phyloP scores from a whole-genome alignment of 768 basidiomycete genomes.

The Termitomyces heimii region DNA sequence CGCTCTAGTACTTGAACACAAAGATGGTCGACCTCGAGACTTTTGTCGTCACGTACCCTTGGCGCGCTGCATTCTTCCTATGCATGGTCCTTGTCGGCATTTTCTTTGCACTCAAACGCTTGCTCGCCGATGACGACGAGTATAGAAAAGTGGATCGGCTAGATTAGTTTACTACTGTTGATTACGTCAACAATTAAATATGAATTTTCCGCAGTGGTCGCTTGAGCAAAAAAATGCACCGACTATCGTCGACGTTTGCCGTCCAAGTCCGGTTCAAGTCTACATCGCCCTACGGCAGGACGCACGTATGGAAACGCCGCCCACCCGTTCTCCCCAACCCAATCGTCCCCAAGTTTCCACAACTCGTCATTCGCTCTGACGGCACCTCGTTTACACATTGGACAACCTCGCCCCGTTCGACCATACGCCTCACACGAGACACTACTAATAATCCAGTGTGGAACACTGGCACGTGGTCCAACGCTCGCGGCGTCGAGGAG shows the following conservation, averaged over 20 bases:
- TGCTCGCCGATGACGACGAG: constrained; percentile 19
- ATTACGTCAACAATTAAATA: not conserved
- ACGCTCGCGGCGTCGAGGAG: constrained; percentile 52
- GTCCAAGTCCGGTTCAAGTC: constrained; percentile 41
- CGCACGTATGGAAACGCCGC: constrained; percentile 77
- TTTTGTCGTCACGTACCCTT: constrained; percentile 30
- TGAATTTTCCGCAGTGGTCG: not conserved
- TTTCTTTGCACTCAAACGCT: constrained; percentile 21
- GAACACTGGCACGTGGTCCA: constrained; percentile 58
- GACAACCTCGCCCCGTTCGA: constrained; percentile 81
- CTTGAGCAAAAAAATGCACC: not conserved
- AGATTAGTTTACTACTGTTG: constrained; percentile 14
- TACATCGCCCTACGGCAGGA: constrained; percentile 75
- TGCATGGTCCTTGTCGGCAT: constrained; percentile 20
- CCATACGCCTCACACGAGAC: constrained; percentile 76
- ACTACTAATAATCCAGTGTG: constrained; percentile 86
- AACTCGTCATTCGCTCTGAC: constrained; percentile 81
- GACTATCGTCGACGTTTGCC: not conserved
- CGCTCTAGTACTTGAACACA: constrained; percentile 32
- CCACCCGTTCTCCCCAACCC: constrained; percentile 71
- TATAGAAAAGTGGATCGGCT: constrained; percentile 24
- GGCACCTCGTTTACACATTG: constrained; percentile 85
- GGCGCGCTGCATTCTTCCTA: constrained; percentile 26
- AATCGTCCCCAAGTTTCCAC: constrained; percentile 80
- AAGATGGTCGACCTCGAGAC: constrained; percentile 31